Base-by-base conservation (phyloP, 345 rosid species). In the Combretum micranthum region DNA sequence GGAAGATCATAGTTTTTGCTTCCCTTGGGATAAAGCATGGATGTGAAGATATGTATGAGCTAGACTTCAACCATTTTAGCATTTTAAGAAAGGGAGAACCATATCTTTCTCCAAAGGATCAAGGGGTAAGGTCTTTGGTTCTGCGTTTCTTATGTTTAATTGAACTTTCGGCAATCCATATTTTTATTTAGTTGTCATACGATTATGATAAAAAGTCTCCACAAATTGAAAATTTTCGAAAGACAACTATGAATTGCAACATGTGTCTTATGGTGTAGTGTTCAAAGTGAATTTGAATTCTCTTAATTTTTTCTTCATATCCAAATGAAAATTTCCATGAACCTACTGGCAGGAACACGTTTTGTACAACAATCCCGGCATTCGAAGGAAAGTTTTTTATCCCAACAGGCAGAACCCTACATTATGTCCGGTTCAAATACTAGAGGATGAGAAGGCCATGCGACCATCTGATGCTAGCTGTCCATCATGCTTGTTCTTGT, bases 401-500 rank as follows among this genome's bases (percentile, higher is more conserved):
- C 84, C 79, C 20, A 79, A 77, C 61, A 47, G 62, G 16, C 64
- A 57, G 69, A 82, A 82, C 48, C 84, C 75, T 45, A 70, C 44
- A 8, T 53, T 82, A 11, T 82, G 84, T 66, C 87, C 87, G 39
- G 74, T 79, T 62, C 73, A 54, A 66, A 75, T 77, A 66, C 82
- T 82, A 10, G 76, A 82, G 61, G 87, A 82, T 63, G 87, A 82
- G 62, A 79, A 64, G 72, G 63, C 66, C 50, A 79, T 82, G 87
- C 87, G 87, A 15, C 80, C 82, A 15, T 64, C 73, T 4, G 82
- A 77, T 71, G 57, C 73, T 44, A 59, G 72, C 68, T 82, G 80
- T 63, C 87, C 87, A 2, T 79, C 84, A 21, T 70, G 69, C 66
- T 56, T 82, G 20, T 82, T 82, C 69, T 69, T 82, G 55, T 79